Conservation (phyloP, 2,329 filamentous ascomycete genomes). For the Ascochyta koolunga region DNA sequence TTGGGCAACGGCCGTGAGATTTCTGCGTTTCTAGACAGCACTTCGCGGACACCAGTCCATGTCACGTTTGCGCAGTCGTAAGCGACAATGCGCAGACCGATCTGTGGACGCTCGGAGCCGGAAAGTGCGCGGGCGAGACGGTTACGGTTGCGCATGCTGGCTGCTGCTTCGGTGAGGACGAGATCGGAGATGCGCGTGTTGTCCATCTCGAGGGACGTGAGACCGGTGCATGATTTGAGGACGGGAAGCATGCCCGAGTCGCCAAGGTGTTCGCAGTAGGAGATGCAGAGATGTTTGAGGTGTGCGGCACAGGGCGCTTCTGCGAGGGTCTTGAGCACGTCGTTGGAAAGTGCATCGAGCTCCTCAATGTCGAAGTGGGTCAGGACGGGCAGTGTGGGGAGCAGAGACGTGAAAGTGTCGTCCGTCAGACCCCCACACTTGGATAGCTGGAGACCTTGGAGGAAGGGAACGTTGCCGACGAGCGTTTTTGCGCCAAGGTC, state of each 20-base stretch:
- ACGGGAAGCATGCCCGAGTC: slow-evolving; percentile 85
- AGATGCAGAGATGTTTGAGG: slow-evolving; percentile 83
- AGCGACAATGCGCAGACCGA: slow-evolving; percentile 77
- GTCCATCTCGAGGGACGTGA: slow-evolving; percentile 82
- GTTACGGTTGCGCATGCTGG: slow-evolving; percentile 73
- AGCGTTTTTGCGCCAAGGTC: slow-evolving; percentile 73
- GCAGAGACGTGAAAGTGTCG: slow-evolving; percentile 70
- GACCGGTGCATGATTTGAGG: slow-evolving; percentile 72
- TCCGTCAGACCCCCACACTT: slow-evolving; percentile 79
- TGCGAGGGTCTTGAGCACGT: slow-evolving; percentile 74
- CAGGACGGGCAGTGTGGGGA: slow-evolving; percentile 76
- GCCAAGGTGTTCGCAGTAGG: slow-evolving; percentile 85
- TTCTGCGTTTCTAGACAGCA: slow-evolving; percentile 84
- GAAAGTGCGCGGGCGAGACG: slow-evolving; percentile 48
- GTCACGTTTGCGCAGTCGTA: slow-evolving; percentile 94
- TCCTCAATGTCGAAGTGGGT: slow-evolving; percentile 92
- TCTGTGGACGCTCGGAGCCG: slow-evolving; percentile 39
- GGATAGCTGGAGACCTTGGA: slow-evolving; percentile 84
- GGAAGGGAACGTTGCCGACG: slow-evolving; percentile 74
- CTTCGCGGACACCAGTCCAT: slow-evolving; percentile 88
- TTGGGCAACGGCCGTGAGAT: slow-evolving; percentile 59
- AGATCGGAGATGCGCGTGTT: slow-evolving; percentile 92
- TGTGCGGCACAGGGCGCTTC: slow-evolving; percentile 73
- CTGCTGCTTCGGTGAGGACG: slow-evolving; percentile 80
- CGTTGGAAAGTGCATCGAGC: slow-evolving; percentile 76